A percentile compares a stretch with the other conserved stretches of the same genome.
Evolutionary conservation across 345 rosid species (phyloP).

Genomic region (Erucastrum elatum): DNA sequence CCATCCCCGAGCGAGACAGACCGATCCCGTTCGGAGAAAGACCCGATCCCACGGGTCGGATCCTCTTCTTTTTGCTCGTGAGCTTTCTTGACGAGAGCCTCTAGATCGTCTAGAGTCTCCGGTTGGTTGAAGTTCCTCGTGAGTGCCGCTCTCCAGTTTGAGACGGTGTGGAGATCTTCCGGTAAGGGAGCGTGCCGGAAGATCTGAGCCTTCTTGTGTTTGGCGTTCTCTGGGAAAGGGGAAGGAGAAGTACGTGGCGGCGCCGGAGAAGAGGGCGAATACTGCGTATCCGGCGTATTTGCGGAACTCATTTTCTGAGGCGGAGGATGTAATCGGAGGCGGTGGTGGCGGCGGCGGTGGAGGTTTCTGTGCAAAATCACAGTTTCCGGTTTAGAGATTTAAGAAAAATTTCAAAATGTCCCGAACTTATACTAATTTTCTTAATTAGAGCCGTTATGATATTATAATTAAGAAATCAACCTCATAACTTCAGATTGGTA

Average conservation of each 20-base stretch:
- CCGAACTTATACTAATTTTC: background rate
- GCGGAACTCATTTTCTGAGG: conserved; percentile 68
- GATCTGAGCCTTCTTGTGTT: conserved; percentile 87
- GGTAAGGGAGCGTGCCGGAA: conserved; percentile 92
- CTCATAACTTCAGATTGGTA: no score
- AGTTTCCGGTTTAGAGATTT: conserved; percentile 19
- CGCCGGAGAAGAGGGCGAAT: conserved; percentile 68
- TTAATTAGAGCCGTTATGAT: background rate
- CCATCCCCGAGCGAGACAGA: conserved; percentile 8
- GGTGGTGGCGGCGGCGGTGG: conserved; percentile 40
- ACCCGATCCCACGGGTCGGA: conserved; percentile 94
- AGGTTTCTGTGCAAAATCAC: background rate
- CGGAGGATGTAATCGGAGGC: conserved; percentile 17
- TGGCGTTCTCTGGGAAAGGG: conserved; percentile 76
- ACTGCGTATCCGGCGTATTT: conserved; percentile 84
- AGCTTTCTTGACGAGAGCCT: conserved; percentile 62
- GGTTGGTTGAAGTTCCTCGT: conserved; percentile 89
- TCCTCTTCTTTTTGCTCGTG: conserved; percentile 53
- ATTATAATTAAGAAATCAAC: no score
- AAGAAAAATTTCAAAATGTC: background rate
- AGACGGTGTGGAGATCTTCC: conserved; percentile 88
- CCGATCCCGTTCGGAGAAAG: conserved; percentile 91
- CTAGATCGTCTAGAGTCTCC: conserved; percentile 63
- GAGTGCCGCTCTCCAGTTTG: conserved; percentile 95
- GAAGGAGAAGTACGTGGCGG: conserved; percentile 87